Percentiles rank a stretch among this genome's conserved stretches.
Evolutionary conservation across 1,139 yeast species (phyloP).

Genomic region (Kurtzmaniella quercitrusa): DNA sequence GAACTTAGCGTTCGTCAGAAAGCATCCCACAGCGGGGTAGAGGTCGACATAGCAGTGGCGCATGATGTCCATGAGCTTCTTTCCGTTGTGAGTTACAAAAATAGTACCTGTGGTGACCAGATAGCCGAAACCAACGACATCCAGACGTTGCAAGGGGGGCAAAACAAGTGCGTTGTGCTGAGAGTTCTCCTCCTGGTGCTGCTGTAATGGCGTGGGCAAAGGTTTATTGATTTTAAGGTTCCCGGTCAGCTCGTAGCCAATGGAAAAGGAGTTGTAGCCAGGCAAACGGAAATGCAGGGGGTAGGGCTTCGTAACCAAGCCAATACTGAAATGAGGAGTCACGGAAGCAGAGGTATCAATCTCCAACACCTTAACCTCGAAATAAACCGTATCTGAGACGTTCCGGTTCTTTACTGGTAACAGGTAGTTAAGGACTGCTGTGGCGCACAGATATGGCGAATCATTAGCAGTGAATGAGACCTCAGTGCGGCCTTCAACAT

Average conservation of each 20-base stretch:
- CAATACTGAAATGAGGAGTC: conserved; percentile 57
- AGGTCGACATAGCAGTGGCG: conserved; percentile 75
- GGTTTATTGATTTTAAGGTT: conserved; percentile 80
- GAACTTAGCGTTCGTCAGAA: conserved; percentile 63
- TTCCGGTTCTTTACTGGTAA: conserved; percentile 54
- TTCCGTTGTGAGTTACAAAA: conserved; percentile 89
- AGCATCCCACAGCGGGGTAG: conserved; percentile 88
- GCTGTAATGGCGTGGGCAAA: conserved; percentile 45
- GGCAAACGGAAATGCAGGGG: conserved; percentile 81
- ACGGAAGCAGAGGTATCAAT: conserved; percentile 19
- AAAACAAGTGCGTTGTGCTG: conserved; percentile 60
- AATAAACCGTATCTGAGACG: conserved; percentile 61
- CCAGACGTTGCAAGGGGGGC: conserved; percentile 77
- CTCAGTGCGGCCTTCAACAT: conserved; percentile 64
- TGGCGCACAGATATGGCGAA: conserved; percentile 42
- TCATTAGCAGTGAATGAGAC: conserved; percentile 47
- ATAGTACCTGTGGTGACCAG: conserved; percentile 75
- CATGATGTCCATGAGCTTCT: conserved; percentile 77
- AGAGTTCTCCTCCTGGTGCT: conserved; percentile 45
- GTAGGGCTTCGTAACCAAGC: conserved; percentile 83
- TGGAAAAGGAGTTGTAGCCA: conserved; percentile 75
- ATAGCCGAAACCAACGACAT: conserved; percentile 90
- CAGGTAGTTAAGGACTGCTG: conserved; percentile 53
- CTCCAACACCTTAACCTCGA: conserved; percentile 64
- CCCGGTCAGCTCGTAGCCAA: conserved; percentile 87